Evolutionary conservation across 1,139 yeast species (phyloP), one percentile per base, ranked within the genome.

Genomic region (Suhomyces kunorum): DNA sequence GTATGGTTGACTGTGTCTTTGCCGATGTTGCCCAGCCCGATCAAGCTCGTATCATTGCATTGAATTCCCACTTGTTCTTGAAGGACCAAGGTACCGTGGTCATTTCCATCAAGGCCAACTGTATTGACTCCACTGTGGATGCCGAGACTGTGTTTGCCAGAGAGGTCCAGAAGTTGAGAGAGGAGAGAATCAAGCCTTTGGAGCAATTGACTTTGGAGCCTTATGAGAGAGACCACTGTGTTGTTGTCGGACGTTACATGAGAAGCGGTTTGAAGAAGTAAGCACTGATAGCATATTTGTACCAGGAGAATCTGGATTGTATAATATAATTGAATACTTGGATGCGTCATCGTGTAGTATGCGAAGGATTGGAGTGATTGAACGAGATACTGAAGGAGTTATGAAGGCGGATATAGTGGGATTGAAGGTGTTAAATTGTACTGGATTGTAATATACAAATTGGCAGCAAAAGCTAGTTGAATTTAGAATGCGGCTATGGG

Each of bases 1-100:
- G 97, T 59, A 92, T 92, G 98, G 98, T 92, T 53, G 98, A 94
- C 68, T 88, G 83, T 63, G 98, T 92, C 49, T 92, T 92, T 61
- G 98, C 98, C 53, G 98, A 92, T 80, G 98, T 92, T 67, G 98
- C 98, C 54, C 98, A 92, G 78, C 98, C 98, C 38, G 98, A 92
- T 76, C 98, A 92, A 77, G 98, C 98, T 56, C 95, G 98, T 84
- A 94, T 92, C 66, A 90, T 94, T 69, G 98, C 98, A 43, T 81
- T 92, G 68, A 92, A 92, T 81, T 85, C 98, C 43, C 98, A 92
- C 71, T 79, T 90, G 80, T 92, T 92, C 85, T 80, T 92, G 66
- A 92, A 94, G 74, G 98, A 92, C 71, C 89, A 85, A 72, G 98
- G 98, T 74, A 94, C 95, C 66, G 98, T 92, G 56, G 94, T 92